Percentiles rank a stretch among this genome's conserved stretches.
Evolutionary conservation across 2,329 filamentous ascomycete genomes (phyloP).

Genomic region (Stagonosporopsis rhizophila): DNA sequence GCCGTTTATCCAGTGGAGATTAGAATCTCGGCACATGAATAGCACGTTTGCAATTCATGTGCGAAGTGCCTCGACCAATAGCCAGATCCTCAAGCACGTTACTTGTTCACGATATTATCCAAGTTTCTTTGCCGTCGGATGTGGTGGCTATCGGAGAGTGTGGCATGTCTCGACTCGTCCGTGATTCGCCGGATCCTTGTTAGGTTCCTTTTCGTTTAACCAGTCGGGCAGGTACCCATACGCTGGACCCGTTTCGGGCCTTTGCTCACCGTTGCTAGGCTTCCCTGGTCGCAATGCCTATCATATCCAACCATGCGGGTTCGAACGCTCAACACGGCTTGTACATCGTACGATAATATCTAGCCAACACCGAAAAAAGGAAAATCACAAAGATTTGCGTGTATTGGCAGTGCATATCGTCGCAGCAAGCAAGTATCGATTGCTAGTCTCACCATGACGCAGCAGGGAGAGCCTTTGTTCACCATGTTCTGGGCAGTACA

Average conservation of each 20-base stretch:
- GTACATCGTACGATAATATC: constrained; percentile 14
- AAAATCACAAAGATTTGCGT: constrained; percentile 2
- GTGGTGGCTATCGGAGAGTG: constrained; percentile 1
- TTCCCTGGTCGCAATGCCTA: constrained; percentile 11
- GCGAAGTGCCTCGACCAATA: constrained; percentile 4
- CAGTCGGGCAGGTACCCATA: constrained; percentile 14
- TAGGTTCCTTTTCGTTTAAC: constrained; percentile 8
- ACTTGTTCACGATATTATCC: neutral
- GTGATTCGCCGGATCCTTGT: constrained; percentile 12
- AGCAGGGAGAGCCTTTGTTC: neutral
- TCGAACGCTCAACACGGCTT: constrained; percentile 12
- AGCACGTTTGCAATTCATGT: neutral
- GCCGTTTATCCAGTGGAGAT: constrained; percentile 18
- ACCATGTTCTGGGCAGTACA: neutral
- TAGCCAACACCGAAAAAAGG: constrained; percentile 9
- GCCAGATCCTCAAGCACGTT: neutral
- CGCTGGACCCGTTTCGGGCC: constrained; percentile 14
- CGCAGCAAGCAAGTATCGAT: constrained; percentile 5
- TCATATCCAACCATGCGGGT: constrained; percentile 13
- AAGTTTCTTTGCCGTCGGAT: constrained; percentile 1
- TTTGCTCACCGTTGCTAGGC: constrained; percentile 12
- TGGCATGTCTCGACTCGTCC: constrained; percentile 14
- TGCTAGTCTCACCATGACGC: neutral
- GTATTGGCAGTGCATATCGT: constrained; percentile 5
- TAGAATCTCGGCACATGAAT: constrained; percentile 6